Base-by-base conservation (phyloP, 106 monocot genomes). In the Dendrobium nobile region DNA sequence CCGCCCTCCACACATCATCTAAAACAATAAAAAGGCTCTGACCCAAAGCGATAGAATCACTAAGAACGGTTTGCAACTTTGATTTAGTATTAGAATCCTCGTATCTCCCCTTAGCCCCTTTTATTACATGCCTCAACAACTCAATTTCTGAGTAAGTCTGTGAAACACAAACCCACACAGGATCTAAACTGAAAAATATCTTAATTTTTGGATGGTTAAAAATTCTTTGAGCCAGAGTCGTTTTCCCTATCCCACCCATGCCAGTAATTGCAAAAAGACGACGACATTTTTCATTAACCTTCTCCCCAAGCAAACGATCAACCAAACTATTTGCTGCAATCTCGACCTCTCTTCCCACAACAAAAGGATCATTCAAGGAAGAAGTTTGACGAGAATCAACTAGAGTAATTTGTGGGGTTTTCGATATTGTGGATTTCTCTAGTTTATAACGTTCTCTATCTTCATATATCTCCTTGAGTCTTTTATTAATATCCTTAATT, bases 11-110 rank as follows among this genome's bases (percentile, higher is more conserved):
- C 7, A 87, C 81, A 78, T 85, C 91, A 79, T 91, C 89, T 26
- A 91, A 48, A 16, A 91, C 85, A 45, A 91, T 77, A 15, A 91
- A 75, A 45, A 87, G 58, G 28, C 54, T 87, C 80, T 78, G 85
- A 0, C 67, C 22, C 15, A 20, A 7, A 9, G 85, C 43, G 5
- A 78, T 7, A 5, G 37, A 15, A 6, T 70, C 37, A 7, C 18
- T 45, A 6, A 89, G 77, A 16, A 56, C 61, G 1, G 2, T 1
- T 51, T 79, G 73, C 9, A 89, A 85, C 10, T 85, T 27, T 11
- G 27, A 41, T 37, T 42, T 73, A 16, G 37, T 72, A 0, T 41
- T 26, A 48, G 70, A 67, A 41, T 73, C 51, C 31, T 31, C 64
- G 37, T 79, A 54, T 20, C 72, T 31, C 1, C 88, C 85, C 16